Conservation (phyloP, 306 rosid genomes). For the Glycyrrhiza uralensis region DNA sequence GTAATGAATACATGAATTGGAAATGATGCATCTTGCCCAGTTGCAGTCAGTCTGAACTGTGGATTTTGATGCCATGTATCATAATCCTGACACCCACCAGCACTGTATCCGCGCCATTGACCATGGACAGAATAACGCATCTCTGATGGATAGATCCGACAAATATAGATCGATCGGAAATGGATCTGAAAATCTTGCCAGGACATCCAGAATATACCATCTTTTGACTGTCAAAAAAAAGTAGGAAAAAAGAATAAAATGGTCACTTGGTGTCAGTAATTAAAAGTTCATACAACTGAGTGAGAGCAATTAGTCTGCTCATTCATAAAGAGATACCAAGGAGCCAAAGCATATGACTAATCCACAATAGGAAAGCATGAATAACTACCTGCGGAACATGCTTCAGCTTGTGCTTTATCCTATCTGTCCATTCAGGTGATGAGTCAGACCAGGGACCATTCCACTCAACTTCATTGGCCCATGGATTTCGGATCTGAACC, state of each 20-base stretch:
- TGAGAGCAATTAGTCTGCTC: background rate
- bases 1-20: slow-evolving; percentile 97
- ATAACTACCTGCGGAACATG: slow-evolving; percentile 75
- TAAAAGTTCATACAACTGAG: background rate
- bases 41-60: slow-evolving; percentile 88
- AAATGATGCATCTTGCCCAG: slow-evolving; percentile 86
- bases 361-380: background rate
- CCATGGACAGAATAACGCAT: slow-evolving; percentile 96
- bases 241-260: background rate
- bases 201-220: slow-evolving; percentile 99
- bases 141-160: slow-evolving; percentile 91
- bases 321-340: background rate
- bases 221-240: slow-evolving; percentile 67
- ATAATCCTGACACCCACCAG: slow-evolving; percentile 99
- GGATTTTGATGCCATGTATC: slow-evolving; percentile 99
- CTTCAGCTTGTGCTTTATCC: slow-evolving; percentile 97
- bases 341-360: background rate
- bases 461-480: slow-evolving; percentile 99
- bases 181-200: slow-evolving; percentile 99
- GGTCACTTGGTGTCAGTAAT: slow-evolving; percentile 1
- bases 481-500: slow-evolving; percentile 97
- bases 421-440: slow-evolving; percentile 92
- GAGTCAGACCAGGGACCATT: slow-evolving; percentile 99
- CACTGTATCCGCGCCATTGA: slow-evolving; percentile 97
- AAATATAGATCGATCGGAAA: slow-evolving; percentile 94